These are phyloP conservation scores for Apophysomyces sp. DNA, from an alignment of 371 early-diverging fungal genomes.

Conservation along the genomic window DNA sequence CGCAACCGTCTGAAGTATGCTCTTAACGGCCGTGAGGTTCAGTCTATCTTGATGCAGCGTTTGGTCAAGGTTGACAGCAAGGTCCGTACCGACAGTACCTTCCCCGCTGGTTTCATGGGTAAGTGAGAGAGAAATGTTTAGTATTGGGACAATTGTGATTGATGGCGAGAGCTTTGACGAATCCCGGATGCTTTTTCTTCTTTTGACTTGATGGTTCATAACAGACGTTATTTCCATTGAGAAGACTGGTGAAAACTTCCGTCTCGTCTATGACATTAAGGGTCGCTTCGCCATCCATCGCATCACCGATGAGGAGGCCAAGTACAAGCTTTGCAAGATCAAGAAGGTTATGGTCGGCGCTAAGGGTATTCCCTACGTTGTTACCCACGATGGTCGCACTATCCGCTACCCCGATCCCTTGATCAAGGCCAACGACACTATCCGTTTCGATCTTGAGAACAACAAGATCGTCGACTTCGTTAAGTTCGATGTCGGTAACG, in stretches of 20 bases:
- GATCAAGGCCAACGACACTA: slow-evolving; percentile 98
- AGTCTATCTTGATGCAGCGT: slow-evolving; percentile 96
- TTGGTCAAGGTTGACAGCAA: slow-evolving; percentile 99
- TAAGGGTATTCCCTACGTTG: slow-evolving; percentile 95
- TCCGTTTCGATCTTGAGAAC: slow-evolving; percentile 95
- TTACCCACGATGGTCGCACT: slow-evolving; percentile 99
- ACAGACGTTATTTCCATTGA: slow-evolving; percentile 96
- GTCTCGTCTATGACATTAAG: slow-evolving; percentile 98
- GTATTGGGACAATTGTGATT: slow-evolving; percentile 14
- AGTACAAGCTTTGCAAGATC: slow-evolving; percentile 99
- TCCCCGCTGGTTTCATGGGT: slow-evolving; percentile 98
- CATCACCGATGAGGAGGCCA: slow-evolving; percentile 97
- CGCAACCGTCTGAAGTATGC: slow-evolving; percentile 99
- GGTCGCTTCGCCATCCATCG: slow-evolving; percentile 99
- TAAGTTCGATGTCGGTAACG: slow-evolving; percentile 97
- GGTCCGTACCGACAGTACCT: slow-evolving; percentile 97
- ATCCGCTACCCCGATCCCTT: slow-evolving; percentile 99
- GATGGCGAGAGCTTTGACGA: slow-evolving; percentile 52
- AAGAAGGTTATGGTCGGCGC: slow-evolving; percentile 90
- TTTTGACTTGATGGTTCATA: slow-evolving; percentile 18
- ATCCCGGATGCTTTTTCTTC: slow-evolving; percentile 47
- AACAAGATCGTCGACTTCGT: slow-evolving; percentile 94
- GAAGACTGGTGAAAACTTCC: slow-evolving; percentile 99
- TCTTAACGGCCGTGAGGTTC: slow-evolving; percentile 96
- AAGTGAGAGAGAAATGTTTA: slow-evolving; percentile 8